A percentile compares a stretch with the other conserved stretches of the same genome.
These are phyloP conservation scores for Berberis vulgaris DNA, from an alignment of 164 flowering plant species.

Conservation along the genomic window DNA sequence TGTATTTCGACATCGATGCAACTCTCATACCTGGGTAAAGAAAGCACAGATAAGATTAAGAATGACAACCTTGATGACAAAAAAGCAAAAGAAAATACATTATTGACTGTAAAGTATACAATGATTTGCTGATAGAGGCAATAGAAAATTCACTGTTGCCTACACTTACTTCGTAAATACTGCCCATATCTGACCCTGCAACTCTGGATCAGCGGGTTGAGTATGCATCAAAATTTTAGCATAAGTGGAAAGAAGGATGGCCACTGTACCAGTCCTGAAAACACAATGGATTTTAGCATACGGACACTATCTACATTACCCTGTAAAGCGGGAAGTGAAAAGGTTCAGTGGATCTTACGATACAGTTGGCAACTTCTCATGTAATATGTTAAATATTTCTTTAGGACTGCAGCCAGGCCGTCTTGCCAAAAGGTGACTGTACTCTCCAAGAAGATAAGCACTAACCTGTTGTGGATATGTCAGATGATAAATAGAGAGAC, in stretches of 20 bases:
- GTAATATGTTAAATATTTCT: constrained; percentile 75
- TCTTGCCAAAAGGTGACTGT: constrained; percentile 83
- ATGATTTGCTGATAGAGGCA: background rate
- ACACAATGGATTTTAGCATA: background rate
- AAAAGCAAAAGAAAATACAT: background rate
- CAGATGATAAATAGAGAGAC: background rate
- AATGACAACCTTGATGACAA: background rate
- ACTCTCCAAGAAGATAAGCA: constrained; percentile 95
- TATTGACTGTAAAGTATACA: background rate
- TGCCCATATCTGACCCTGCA: constrained; percentile 82
- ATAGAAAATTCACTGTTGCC: background rate
- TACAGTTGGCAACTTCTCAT: constrained; percentile 95
- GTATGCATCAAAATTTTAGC: constrained; percentile 97
- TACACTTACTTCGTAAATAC: constrained; percentile 74
- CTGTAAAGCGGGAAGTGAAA: background rate
- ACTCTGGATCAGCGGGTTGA: constrained; percentile 84
- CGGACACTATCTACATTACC: background rate
- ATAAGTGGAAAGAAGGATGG: constrained; percentile 93
- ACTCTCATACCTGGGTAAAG: constrained; percentile 67
- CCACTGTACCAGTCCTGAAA: constrained; percentile 70
- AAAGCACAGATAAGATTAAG: background rate
- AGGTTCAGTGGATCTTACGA: constrained; percentile 51
- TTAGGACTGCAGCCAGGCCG: constrained; percentile 96
- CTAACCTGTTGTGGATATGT: constrained; percentile 53
- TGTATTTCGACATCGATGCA: constrained; percentile 97